These are phyloP conservation scores for Candida labiduridarum DNA, from an alignment of 1,139 yeast genomes.

Conservation along the genomic window DNA sequence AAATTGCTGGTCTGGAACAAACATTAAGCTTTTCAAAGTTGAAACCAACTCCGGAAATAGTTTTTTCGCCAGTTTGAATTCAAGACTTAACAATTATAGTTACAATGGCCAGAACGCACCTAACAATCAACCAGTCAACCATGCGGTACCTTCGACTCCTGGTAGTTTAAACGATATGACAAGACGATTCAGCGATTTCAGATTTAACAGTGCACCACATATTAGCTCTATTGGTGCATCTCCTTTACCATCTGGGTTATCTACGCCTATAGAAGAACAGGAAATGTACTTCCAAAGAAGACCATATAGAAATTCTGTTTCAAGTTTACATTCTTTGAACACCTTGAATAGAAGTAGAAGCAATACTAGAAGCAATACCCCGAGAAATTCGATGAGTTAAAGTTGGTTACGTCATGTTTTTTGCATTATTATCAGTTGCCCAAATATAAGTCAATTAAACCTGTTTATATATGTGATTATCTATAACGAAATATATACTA, in stretches of 20 bases:
- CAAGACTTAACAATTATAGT: slow-evolving; percentile 9
- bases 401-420: no score
- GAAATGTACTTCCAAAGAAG: slow-evolving; percentile 24
- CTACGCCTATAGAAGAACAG: slow-evolving; percentile 36
- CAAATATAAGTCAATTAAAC: neutral
- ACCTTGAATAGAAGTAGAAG: slow-evolving; percentile 43
- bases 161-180: slow-evolving; percentile 56
- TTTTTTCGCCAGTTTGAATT: slow-evolving; percentile 34
- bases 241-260: slow-evolving; percentile 23
- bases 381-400: slow-evolving; percentile 41
- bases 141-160: slow-evolving; percentile 32
- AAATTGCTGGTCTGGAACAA: slow-evolving; percentile 68
- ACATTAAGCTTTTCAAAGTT: slow-evolving; percentile 61
- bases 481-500: neutral
- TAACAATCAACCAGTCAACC: slow-evolving; percentile 8
- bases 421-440: slow-evolving; percentile 2
- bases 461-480: neutral
- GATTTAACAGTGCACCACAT: slow-evolving; percentile 24
- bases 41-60: slow-evolving; percentile 43
- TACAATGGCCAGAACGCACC: neutral
- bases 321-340: slow-evolving; percentile 46
- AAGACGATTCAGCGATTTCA: slow-evolving; percentile 50
- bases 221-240: slow-evolving; percentile 24
- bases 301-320: slow-evolving; percentile 33
- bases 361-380: slow-evolving; percentile 24